Base-by-base conservation (phyloP, 2,329 filamentous ascomycete species). In the Lithohypha guttulata region DNA sequence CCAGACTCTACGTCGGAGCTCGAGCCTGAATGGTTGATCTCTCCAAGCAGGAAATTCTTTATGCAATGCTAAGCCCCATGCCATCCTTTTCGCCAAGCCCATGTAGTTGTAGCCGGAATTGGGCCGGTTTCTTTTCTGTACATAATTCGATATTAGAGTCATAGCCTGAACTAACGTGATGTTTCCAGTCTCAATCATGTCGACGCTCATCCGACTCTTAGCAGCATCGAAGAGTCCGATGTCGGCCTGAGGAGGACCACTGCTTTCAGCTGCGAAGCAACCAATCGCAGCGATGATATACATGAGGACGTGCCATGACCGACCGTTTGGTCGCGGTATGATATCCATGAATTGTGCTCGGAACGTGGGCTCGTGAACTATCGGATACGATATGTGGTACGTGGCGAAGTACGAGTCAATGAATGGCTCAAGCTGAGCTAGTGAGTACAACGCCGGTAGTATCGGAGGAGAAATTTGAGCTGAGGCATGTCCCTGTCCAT, bases 61-160 rank as follows among this genome's bases (percentile, higher is more conserved):
- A 44, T 70, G 66, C 6, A 71, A 54, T 0, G 68, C 67, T 3
- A 71, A 49, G 0, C 66, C 64, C 39, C 69, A 60, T 7, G 67
- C 68, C 61, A 71, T 69, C 21, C 68, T 55, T 17, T 63, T 59
- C 0, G 68, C 68, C 11, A 70, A 56, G 0, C 68, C 69, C 14
- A 69, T 58, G 36, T 67, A 67, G 42, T 69, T 70, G 43, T 66
- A 70, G 1, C 66, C 65, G 0, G 65, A 65, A 43, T 71, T 71
- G 2, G 67, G 66, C 19, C 63, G 62, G 47, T 70, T 63, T 17
- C 63, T 55, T 47, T 70, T 70, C 46, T 70, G 69, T 2, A 69
- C 56, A 46, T 70, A 70, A 31, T 70, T 69, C 0, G 61, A 62
- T 35, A 58, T 56, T 20, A 59, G 41, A 2, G 57, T 48, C 21